A percentile compares a stretch with the other conserved stretches of the same genome.
phyloP scores from a whole-genome alignment of 192 early-diverging fungal genomes.

The Funneliformis geosporum region DNA sequence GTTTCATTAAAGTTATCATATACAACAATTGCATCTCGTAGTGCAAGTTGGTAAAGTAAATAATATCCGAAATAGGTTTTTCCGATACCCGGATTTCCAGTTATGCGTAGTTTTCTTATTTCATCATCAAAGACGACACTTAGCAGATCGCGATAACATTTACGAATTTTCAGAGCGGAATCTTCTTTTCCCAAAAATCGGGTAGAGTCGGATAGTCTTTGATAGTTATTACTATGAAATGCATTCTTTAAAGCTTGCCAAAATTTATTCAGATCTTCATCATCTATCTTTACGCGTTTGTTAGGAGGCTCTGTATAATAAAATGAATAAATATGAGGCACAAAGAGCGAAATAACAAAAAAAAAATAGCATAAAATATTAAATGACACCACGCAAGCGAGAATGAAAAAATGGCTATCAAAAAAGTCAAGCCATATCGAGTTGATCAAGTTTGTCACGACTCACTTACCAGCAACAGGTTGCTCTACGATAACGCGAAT shows the following conservation, averaged over 20 bases:
- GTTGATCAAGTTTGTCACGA: slow-evolving; percentile 12
- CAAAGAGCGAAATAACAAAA: not conserved
- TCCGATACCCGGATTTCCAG: slow-evolving; percentile 24
- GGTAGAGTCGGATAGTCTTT: not conserved
- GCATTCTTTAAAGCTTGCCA: slow-evolving; percentile 11
- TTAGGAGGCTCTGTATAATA: slow-evolving; percentile 7
- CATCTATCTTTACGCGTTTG: not conserved
- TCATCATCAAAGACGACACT: not conserved
- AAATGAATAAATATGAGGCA: not conserved
- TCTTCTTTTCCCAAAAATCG: slow-evolving; percentile 1
- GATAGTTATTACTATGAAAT: too few relatives aligned
- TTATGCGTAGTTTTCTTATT: not conserved
- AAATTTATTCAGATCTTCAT: not conserved
- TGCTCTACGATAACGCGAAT: not conserved
- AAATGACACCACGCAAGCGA: not conserved
- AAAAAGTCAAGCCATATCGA: not conserved
- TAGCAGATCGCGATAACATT: not conserved
- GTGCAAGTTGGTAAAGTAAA: slow-evolving; percentile 16
- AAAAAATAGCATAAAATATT: too few relatives aligned
- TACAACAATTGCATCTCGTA: not conserved
- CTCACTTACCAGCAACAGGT: not conserved
- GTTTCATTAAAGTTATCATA: not conserved
- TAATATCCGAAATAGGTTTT: slow-evolving; percentile 26
- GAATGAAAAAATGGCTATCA: not conserved
- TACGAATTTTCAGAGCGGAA: slow-evolving; percentile 13